Base-by-base conservation (phyloP, 2,329 filamentous ascomycete genomes). In the Fusarium sp. region DNA sequence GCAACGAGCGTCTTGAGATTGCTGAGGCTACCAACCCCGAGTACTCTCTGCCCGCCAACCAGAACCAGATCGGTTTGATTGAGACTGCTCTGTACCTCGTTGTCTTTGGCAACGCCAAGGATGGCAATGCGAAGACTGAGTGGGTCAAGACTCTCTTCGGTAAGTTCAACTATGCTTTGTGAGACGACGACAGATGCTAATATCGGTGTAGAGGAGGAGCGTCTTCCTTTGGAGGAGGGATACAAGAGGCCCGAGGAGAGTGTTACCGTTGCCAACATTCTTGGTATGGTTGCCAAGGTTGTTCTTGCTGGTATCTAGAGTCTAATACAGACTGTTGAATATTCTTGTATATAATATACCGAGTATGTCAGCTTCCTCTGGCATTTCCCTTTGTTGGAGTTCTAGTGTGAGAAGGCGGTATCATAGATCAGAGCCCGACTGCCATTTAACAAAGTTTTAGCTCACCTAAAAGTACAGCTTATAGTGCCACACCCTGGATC, bases 131-230 rank as follows among this genome's bases (percentile, higher is more conserved):
- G 0, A 63, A 69, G 20, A 74, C 67, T 2, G 49, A 63, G 5
- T 74, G 72, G 72, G 72, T 74, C 12, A 74, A 57, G 32, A 55
- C 69, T 7, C n/a, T 74, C 27, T 74, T 74, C 27, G 53, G 72
- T 74, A 65, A 32, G 72, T 62, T 4, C 4, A 6, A 12, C 13
- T 2, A 13, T 11, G 8, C 2, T 16, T 3, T 2, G 3, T 6
- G 7, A 4, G 2, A 21, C 7, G 14, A 37, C 4, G n/a, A 4
- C 2, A 11, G 3, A 18, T 5, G 11, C 60, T 73, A 41, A 74
- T 34, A 3, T 20, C 5, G 1, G 2, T 10, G 5, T 4, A 73
- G 71, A 73, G 51, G 51, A 72, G n/a, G 71, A 73, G 21, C 68
- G 58, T 21, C 3, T 73, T 25, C 71, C 71, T n/a, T 60, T 70